Evolutionary conservation across 2,329 filamentous ascomycete species (phyloP).

Genomic region (Aspergillus pseudoviridinutans): DNA sequence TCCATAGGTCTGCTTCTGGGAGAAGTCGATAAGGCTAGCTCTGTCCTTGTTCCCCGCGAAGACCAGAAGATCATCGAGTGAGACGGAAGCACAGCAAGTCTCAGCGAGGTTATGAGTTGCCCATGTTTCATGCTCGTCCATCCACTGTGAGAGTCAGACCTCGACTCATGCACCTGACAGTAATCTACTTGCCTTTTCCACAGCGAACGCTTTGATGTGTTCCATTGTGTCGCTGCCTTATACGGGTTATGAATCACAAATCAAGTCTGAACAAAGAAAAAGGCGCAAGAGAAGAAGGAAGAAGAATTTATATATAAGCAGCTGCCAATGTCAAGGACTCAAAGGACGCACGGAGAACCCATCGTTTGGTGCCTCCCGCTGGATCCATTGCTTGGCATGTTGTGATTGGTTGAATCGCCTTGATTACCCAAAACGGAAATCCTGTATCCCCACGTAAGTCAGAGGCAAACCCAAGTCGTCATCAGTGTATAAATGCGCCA

Average conservation of each 20-base stretch:
- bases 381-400: background rate
- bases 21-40: conserved; percentile 24
- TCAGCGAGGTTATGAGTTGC: conserved; percentile 69
- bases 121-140: conserved; percentile 51
- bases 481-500: background rate
- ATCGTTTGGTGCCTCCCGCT: background rate
- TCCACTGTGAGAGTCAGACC: conserved; percentile 44
- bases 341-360: background rate
- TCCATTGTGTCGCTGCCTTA: background rate
- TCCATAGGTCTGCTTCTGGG: conserved; percentile 26
- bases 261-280: background rate
- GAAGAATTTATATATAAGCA: background rate
- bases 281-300: background rate
- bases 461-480: background rate
- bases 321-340: background rate
- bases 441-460: background rate
- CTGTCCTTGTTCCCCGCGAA: conserved; percentile 46
- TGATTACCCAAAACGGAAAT: background rate
- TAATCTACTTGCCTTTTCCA: background rate
- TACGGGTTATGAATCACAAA: background rate
- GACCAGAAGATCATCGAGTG: conserved; percentile 61
- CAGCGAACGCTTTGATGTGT: background rate
- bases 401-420: background rate
- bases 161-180: background rate
- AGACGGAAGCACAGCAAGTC: conserved; percentile 72